Conservation (phyloP, 2,329 filamentous ascomycete genomes). For the Cladophialophora psammophila region DNA sequence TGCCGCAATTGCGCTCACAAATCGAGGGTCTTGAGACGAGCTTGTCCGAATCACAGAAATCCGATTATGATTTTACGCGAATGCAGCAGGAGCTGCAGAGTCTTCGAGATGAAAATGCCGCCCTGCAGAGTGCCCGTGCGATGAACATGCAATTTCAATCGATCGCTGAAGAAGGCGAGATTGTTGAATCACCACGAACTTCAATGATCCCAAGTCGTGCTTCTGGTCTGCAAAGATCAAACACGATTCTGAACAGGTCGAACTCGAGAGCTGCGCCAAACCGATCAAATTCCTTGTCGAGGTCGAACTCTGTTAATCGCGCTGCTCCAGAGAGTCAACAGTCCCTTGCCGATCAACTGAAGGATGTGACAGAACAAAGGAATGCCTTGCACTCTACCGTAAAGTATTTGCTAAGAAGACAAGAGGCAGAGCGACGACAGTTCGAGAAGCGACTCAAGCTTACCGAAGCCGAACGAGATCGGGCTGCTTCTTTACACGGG, state of each 20-base stretch:
- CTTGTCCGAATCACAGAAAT: constrained; percentile 68
- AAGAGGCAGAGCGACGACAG: constrained; percentile 83
- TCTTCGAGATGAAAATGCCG: constrained; percentile 61
- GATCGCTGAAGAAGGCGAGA: constrained; percentile 65
- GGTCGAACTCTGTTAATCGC: constrained; percentile 64
- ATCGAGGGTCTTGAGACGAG: constrained; percentile 63
- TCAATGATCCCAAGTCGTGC: constrained; percentile 52
- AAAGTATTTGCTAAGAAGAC: constrained; percentile 82
- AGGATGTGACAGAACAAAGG: constrained; percentile 91
- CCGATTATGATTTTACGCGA: constrained; percentile 80
- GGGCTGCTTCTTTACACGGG: constrained; percentile 63
- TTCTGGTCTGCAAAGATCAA: constrained; percentile 37
- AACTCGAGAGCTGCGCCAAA: constrained; percentile 70
- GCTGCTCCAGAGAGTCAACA: constrained; percentile 68
- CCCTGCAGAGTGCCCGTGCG: constrained; percentile 56
- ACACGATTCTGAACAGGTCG: constrained; percentile 63
- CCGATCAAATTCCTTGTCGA: constrained; percentile 60
- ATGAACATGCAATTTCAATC: constrained; percentile 64
- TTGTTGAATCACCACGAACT: constrained; percentile 53
- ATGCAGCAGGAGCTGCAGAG: constrained; percentile 85
- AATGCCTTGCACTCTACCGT: constrained; percentile 90
- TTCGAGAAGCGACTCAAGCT: constrained; percentile 80
- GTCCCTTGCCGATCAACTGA: constrained; percentile 77
- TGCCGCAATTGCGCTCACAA: constrained; percentile 77
- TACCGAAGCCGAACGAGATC: constrained; percentile 79